A percentile compares a stretch with the other conserved stretches of the same genome.
Conservation (phyloP, 768 basidiomycete genomes). For the Hericium alpestre region DNA sequence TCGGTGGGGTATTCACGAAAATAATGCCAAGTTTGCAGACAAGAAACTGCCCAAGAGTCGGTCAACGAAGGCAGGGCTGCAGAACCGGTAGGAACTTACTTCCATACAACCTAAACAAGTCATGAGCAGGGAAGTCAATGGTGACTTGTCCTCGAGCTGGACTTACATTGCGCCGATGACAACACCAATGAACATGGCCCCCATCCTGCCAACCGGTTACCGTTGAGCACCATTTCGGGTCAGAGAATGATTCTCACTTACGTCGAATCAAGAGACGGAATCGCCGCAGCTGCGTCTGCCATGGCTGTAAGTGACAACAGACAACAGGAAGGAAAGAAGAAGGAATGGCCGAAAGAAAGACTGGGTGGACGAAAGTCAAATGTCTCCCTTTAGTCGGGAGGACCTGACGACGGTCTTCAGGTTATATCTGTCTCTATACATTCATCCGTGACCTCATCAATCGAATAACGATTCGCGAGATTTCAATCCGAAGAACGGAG, state of each 20-base stretch:
- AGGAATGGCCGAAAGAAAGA: too few species aligned
- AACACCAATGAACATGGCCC: not conserved
- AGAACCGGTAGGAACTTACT: not conserved
- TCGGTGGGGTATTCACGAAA: not conserved
- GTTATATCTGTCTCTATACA: too few species aligned
- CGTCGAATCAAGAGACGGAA: not conserved
- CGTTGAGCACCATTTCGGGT: not conserved
- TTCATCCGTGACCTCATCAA: too few species aligned
- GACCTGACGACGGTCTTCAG: too few species aligned
- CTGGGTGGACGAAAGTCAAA: too few species aligned
- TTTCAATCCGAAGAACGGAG: too few species aligned
- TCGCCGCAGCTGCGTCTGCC: not conserved
- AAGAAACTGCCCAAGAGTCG: not conserved
- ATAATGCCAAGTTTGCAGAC: slow-evolving; percentile 3
- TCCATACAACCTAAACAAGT: not conserved
- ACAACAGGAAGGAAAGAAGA: too few species aligned
- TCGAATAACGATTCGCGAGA: too few species aligned
- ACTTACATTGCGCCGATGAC: not conserved
- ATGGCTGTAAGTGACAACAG: not conserved
- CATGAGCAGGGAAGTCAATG: not conserved
- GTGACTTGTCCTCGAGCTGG: not conserved
- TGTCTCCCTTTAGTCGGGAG: too few species aligned
- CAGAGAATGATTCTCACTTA: not conserved
- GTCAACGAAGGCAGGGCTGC: not conserved
- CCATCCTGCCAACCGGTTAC: not conserved